Percentiles rank a stretch among this genome's conserved stretches.
Evolutionary conservation across 305 asterid genomes (phyloP).

Genomic region (Ajuga reptans): DNA sequence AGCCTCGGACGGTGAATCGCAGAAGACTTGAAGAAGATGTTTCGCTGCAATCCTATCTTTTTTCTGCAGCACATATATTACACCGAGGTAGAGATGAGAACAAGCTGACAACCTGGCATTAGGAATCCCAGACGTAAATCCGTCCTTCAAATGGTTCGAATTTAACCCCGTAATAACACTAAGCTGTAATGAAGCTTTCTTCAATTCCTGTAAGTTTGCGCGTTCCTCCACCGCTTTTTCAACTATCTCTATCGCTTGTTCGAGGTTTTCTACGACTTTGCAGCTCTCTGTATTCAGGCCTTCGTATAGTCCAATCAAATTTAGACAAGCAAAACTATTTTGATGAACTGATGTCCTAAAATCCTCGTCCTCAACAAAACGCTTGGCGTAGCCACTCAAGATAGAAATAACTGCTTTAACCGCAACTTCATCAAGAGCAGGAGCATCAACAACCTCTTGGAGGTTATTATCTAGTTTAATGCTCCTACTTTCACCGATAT

Average conservation of each 20-base stretch:
- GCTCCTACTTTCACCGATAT: conserved; percentile 25
- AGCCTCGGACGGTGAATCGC: conserved; percentile 61
- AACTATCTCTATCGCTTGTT: conserved; percentile 61
- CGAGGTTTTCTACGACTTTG: conserved; percentile 57
- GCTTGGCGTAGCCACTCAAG: conserved; percentile 41
- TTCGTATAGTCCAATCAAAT: conserved; percentile 32
- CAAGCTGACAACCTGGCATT: conserved; percentile 68
- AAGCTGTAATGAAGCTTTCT: conserved; percentile 68
- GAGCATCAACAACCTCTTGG: conserved; percentile 35
- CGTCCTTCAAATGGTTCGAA: conserved; percentile 43
- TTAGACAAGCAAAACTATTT: conserved; percentile 49
- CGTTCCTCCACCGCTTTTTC: conserved; percentile 56
- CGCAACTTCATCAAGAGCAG: conserved; percentile 71
- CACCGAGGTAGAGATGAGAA: conserved; percentile 77
- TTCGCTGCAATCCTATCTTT: conserved; percentile 58
- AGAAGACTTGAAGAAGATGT: conserved; percentile 66
- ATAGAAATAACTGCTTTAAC: conserved; percentile 60
- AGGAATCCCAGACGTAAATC: conserved; percentile 54
- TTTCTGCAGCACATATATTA: conserved; percentile 54
- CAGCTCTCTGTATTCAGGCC: conserved; percentile 31
- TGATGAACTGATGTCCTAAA: conserved; percentile 57
- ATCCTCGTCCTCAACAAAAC: conserved; percentile 51
- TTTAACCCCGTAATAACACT: conserved; percentile 81
- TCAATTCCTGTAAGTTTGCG: conserved; percentile 46
- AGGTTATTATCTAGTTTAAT: conserved; percentile 23